A percentile compares a stretch with the other conserved stretches of the same genome.
Evolutionary conservation across 495 filamentous ascomycete species (phyloP).

Genomic region (Neurospora sp.): DNA sequence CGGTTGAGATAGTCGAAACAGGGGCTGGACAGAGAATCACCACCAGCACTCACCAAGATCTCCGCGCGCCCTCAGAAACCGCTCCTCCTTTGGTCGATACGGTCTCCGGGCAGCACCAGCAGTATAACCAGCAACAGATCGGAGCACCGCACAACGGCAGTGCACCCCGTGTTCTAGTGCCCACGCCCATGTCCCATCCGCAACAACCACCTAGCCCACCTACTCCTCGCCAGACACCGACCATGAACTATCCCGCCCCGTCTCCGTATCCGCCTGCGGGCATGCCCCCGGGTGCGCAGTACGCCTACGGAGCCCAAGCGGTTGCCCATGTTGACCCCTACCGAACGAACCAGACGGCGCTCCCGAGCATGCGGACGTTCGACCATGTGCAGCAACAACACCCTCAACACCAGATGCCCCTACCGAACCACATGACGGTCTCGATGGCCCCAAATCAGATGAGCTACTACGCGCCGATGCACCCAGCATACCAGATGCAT

Average conservation of each 20-base stretch:
- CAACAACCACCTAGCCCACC: constrained; percentile 32
- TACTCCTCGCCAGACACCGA: constrained; percentile 24
- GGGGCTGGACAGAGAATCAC: constrained; percentile 1
- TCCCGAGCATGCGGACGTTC: constrained; percentile 58
- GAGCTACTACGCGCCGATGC: constrained; percentile 35
- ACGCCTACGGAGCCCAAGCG: constrained; percentile 38
- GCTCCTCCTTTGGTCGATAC: neutral
- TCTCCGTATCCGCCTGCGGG: constrained; percentile 42
- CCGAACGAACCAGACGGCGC: constrained; percentile 37
- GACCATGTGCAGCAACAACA: constrained; percentile 39
- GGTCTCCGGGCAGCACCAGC: neutral
- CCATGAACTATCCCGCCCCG: constrained; percentile 44
- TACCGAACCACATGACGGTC: constrained; percentile 25
- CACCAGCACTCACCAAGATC: neutral
- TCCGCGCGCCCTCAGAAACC: neutral
- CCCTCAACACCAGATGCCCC: constrained; percentile 26
- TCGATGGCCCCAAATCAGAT: constrained; percentile 22
- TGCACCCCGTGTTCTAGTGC: neutral
- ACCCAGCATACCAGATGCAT: constrained; percentile 28
- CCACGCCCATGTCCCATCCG: constrained; percentile 37
- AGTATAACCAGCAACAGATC: neutral
- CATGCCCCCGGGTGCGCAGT: constrained; percentile 43
- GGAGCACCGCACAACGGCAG: constrained; percentile 11
- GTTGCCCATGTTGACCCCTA: constrained; percentile 17
- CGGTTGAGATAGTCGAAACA: constrained; percentile 4